These are phyloP conservation scores for Xerocomus minutiporus DNA, from an alignment of 1,284 basidiomycete species.

Conservation along the genomic window DNA sequence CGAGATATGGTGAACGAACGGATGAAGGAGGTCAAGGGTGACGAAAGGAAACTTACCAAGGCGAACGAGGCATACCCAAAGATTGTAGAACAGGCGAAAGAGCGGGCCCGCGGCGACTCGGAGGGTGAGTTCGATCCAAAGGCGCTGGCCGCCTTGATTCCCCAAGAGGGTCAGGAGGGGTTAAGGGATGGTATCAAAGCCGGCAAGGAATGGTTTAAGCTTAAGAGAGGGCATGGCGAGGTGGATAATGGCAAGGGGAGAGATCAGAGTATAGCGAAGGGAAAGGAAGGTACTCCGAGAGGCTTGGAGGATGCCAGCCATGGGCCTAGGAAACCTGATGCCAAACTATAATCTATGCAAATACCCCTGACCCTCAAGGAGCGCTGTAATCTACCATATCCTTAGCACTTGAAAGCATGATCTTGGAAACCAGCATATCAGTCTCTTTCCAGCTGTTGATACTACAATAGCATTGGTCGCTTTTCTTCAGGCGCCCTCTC, in stretches of 20 bases:
- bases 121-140: constrained; percentile 7
- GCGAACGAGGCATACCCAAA: constrained; percentile 18
- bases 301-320: neutral
- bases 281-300: constrained; percentile 1
- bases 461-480: no score
- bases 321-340: constrained; percentile 11
- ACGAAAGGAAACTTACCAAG: constrained; percentile 20
- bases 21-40: constrained; percentile 13
- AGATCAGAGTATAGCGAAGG: constrained; percentile 5
- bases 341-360: constrained; percentile 22
- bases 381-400: neutral
- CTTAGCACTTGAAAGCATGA: no score
- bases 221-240: neutral
- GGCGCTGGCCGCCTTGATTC: constrained; percentile 5
- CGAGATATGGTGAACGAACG: constrained; percentile 16
- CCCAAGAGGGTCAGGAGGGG: constrained; percentile 5
- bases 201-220: neutral
- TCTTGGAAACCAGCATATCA: no score
- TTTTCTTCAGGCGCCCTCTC: no score
- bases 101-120: neutral
- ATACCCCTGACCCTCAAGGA: constrained; percentile 4
- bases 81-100: constrained; percentile 11
- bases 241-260: neutral
- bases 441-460: no score
- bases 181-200: constrained; percentile 1